Evolutionary conservation across 75 land plant genomes (phyloP).

Genomic region (Pinus albicaulis): DNA sequence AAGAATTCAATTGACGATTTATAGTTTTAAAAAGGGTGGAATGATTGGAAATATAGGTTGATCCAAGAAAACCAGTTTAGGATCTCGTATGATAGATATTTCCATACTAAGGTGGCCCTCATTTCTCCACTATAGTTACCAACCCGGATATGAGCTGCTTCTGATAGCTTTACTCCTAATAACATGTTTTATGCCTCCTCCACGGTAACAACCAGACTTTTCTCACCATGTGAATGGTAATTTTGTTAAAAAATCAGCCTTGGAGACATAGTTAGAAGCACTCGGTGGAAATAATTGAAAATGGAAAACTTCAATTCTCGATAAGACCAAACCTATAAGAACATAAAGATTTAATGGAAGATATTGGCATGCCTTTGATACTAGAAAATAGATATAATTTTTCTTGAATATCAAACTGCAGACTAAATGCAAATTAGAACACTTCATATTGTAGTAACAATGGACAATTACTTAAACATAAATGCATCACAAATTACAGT

Average conservation of each 20-base stretch:
- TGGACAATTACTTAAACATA: background rate
- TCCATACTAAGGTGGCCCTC: slow-evolving; percentile 30
- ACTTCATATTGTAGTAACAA: background rate
- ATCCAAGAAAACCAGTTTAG: no score
- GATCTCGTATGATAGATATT: no score
- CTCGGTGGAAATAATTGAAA: background rate
- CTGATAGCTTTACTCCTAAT: slow-evolving; percentile 10
- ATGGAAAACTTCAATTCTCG: background rate
- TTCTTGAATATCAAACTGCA: slow-evolving; percentile 91
- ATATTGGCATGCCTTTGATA: slow-evolving; percentile 77
- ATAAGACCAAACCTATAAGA: background rate
- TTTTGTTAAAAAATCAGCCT: background rate
- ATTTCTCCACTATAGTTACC: slow-evolving; percentile 28
- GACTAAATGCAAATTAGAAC: background rate
- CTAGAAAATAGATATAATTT: slow-evolving; percentile 86
- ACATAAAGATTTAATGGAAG: slow-evolving; percentile 62
- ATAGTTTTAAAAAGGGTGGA: background rate
- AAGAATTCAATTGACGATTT: background rate
- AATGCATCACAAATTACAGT: background rate
- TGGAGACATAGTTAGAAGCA: background rate
- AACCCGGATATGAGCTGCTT: slow-evolving; percentile 7
- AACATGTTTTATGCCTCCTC: slow-evolving; percentile 10
- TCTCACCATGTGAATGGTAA: no score
- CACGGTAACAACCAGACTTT: background rate
- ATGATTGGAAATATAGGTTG: no score